Conservation (phyloP, 179 eudicot species). For the Beta corolliflora region DNA sequence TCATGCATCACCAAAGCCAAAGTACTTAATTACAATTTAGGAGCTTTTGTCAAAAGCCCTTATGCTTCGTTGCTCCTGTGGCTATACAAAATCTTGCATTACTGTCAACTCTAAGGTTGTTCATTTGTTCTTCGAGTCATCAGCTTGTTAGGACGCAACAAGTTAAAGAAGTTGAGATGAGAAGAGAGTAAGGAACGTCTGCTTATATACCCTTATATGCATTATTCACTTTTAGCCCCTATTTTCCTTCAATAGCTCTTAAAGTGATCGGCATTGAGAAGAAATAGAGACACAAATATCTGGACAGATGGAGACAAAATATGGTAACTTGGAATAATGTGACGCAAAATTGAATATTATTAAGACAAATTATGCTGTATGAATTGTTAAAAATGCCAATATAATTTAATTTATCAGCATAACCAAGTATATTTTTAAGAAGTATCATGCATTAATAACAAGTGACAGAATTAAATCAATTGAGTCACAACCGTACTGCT, state of each 20-base stretch:
- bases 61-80: neutral
- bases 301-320: neutral
- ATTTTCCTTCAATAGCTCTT: neutral
- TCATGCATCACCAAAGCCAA: slow-evolving; percentile 1
- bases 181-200: no score
- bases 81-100: neutral
- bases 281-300: no score
- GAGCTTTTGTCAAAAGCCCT: neutral
- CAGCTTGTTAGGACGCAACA: neutral
- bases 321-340: neutral
- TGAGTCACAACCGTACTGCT: slow-evolving; percentile 83
- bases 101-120: neutral
- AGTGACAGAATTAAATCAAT: slow-evolving; percentile 30
- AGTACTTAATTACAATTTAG: neutral
- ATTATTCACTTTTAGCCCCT: neutral
- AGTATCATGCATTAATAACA: slow-evolving; percentile 11
- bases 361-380: neutral
- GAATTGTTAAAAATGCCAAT: neutral
- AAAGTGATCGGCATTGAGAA: neutral
- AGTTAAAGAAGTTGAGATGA: no score
- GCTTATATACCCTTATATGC: neutral
- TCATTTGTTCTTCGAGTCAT: neutral
- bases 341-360: neutral
- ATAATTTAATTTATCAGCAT: neutral
- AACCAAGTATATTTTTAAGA: neutral